Conservation (phyloP, 495 filamentous ascomycete genomes). For the Massariosphaeria phaeospora region DNA sequence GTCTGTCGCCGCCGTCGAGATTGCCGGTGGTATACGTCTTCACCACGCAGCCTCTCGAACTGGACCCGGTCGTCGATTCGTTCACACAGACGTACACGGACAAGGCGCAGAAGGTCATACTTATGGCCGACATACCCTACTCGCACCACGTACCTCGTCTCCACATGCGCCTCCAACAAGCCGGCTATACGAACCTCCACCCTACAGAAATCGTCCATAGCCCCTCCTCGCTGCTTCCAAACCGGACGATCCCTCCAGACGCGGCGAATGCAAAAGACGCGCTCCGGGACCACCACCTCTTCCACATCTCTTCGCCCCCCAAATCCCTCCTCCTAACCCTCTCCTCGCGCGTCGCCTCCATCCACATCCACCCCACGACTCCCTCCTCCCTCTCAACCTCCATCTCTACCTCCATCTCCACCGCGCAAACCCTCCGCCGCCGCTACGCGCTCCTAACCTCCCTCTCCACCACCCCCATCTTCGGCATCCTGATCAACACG, state of each 20-base stretch:
- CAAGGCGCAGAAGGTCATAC: conserved; percentile 58
- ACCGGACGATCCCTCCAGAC: conserved; percentile 59
- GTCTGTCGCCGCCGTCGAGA: conserved; percentile 82
- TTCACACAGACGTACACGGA: conserved; percentile 68
- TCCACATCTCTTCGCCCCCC: conserved; percentile 85
- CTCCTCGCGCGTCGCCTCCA: conserved; percentile 68
- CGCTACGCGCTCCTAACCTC: conserved; percentile 81
- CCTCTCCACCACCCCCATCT: conserved; percentile 74
- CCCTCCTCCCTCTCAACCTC: conserved; percentile 36
- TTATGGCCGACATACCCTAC: conserved; percentile 90
- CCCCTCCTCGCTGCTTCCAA: conserved; percentile 78
- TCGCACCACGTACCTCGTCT: conserved; percentile 60
- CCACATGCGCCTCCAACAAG: conserved; percentile 45
- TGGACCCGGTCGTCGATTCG: conserved; percentile 51
- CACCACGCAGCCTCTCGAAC: conserved; percentile 61
- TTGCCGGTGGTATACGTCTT: conserved; percentile 92
- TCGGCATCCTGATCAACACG: conserved; percentile 93
- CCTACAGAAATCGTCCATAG: conserved; percentile 69
- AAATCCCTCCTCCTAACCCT: conserved; percentile 81
- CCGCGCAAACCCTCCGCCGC: conserved; percentile 62
- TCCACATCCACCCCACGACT: conserved; percentile 72
- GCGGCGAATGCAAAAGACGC: conserved; percentile 47
- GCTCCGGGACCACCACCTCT: conserved; percentile 68
- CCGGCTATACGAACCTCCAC: conserved; percentile 66
- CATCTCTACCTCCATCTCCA: conserved; percentile 44